Evolutionary conservation across 2,329 filamentous ascomycete species (phyloP), one percentile per base, ranked within the genome.

Genomic region (Trichoderma sp.): DNA sequence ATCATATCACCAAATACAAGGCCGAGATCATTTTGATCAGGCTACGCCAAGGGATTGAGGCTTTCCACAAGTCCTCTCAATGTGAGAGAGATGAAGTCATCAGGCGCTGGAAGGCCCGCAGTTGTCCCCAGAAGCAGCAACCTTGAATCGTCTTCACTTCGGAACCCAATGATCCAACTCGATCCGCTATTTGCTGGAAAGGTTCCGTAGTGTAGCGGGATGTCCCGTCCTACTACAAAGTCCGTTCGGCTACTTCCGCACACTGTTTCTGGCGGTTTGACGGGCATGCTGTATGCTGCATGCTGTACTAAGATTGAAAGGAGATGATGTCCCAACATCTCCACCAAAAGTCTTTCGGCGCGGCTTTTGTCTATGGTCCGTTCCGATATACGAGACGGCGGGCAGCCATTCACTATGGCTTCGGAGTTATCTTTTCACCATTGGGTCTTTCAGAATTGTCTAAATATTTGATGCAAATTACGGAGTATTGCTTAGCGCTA

Each of bases 11-110:
- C 1, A 77, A 76, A 11, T 68, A 80, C 0, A 80, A 80, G 28
- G 79, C 80, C 3, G 80, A 81, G 32, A 72, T 81, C 2, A 64
- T 80, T n/a, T 63, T 81, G 3, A 79, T 81, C 24, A 73, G 79
- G 21, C 24, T 81, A 4, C 76, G 80, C 11, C 75, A 77, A n/a
- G 78, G 76, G 1, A 79, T 80, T 9, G 64, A 74, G 5, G 79
- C 80, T 12, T 81, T 77, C 57, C 73, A 76, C 9, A 73, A 65
- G 1, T 73, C 76, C 1, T 75, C 75, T 56, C 74, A 47, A 5
- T 73, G 72, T 56, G 73, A 77, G 65, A 74, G 73, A 56, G 73
- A 76, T 6, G 76, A 72, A 11, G 77, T 76, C 3, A 32, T 77
- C 2, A 43, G 43, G 77, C 81, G 67, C 73, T 84, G 60, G 80